phyloP scores from a whole-genome alignment of 2,329 filamentous ascomycete species.

The Capronia americana region DNA sequence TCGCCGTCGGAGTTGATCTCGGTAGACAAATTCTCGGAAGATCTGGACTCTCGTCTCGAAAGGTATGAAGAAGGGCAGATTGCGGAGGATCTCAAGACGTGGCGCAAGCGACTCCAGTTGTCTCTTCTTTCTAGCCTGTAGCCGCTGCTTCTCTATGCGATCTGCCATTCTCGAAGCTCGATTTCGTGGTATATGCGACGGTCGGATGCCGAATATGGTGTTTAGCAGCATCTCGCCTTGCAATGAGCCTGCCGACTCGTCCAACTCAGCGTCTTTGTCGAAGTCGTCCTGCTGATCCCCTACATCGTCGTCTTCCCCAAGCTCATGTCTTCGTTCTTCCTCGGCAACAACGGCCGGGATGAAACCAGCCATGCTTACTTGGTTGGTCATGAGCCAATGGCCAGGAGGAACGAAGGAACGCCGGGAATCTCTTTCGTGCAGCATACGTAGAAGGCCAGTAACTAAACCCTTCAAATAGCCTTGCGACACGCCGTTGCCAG shows the following conservation, averaged over 20 bases:
- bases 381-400: constrained; percentile 93
- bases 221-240: constrained; percentile 56
- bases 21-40: constrained; percentile 86
- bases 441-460: constrained; percentile 79
- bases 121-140: constrained; percentile 69
- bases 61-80: constrained; percentile 96
- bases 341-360: constrained; percentile 85
- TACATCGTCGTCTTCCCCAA: constrained; percentile 69
- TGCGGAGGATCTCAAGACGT: constrained; percentile 85
- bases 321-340: constrained; percentile 75
- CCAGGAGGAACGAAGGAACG: constrained; percentile 79
- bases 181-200: constrained; percentile 35
- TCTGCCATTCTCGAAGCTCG: constrained; percentile 33
- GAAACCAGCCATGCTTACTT: constrained; percentile 87
- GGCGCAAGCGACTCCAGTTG: constrained; percentile 81
- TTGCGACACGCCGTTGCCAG: constrained; percentile 73
- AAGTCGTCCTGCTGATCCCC: constrained; percentile 56
- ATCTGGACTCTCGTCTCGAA: constrained; percentile 91
- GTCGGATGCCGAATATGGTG: constrained; percentile 38
- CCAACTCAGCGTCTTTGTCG: constrained; percentile 50
- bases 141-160: constrained; percentile 29
- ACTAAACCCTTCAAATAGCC: constrained; percentile 80
- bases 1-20: constrained; percentile 77
- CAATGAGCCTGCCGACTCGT: constrained; percentile 52
- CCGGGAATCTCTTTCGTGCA: constrained; percentile 92